Evolutionary conservation across 192 early-diverging fungal species (phyloP).

Genomic region (Umbelopsis vinacea): DNA sequence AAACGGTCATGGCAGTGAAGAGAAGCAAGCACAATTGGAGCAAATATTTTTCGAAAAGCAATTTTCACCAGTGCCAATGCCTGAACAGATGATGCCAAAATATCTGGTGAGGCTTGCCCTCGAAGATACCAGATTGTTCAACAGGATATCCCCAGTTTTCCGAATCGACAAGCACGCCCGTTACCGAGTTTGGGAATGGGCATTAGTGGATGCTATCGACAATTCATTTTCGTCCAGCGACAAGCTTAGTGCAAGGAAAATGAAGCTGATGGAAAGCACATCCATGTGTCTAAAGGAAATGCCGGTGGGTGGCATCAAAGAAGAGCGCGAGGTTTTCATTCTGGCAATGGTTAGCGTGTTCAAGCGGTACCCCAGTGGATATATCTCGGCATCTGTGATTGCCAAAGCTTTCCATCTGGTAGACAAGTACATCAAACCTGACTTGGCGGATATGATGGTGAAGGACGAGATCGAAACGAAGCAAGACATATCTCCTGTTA

Average conservation of each 20-base stretch:
- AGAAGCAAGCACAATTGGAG: background rate
- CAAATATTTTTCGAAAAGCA: background rate
- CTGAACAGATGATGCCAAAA: conserved; percentile 15
- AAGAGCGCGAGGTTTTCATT: conserved; percentile 4
- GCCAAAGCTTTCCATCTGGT: background rate
- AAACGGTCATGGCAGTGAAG: background rate
- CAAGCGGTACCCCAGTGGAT: background rate
- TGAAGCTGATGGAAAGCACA: background rate
- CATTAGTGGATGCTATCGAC: background rate
- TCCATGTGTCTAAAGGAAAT: background rate
- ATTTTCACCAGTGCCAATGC: background rate
- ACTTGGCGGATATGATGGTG: background rate
- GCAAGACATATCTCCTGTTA: background rate
- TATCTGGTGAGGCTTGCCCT: background rate
- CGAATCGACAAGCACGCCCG: conserved; percentile 3
- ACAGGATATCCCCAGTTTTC: background rate
- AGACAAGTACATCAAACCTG: background rate
- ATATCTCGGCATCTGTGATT: background rate
- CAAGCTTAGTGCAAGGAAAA: background rate
- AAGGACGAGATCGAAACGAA: background rate
- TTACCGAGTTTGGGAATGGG: conserved; percentile 2
- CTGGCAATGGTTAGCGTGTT: background rate
- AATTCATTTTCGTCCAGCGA: background rate
- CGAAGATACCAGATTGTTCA: background rate
- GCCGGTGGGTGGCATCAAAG: background rate